Evolutionary conservation across 2,329 filamentous ascomycete genomes (phyloP), one percentile per base, ranked within the genome.

Genomic region (Verticillium dahliae): DNA sequence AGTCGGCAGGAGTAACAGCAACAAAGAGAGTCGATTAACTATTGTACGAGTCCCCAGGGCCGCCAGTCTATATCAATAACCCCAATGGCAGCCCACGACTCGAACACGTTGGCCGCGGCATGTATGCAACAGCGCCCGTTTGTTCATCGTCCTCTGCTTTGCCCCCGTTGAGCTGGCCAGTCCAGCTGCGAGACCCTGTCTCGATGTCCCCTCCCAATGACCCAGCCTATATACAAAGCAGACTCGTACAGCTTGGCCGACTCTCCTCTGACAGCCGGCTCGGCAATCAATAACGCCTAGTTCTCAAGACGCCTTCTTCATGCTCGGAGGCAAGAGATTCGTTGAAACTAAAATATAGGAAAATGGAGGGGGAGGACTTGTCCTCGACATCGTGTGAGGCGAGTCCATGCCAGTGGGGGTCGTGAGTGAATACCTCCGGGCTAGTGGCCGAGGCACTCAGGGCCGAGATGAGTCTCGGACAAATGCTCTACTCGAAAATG

Each of bases 281-380:
- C 18, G 54, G 27, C 54, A 56, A 56, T 56, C 33, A 52, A 45
- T 33, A 59, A 59, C 58, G 41, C 58, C 58, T 37, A 22, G 27
- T 37, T 59, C 58, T 59, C 58, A 34, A 35, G 58, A 59, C 58
- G 58, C 58, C 58, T 18, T 59, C 41, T 59, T 59, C 58, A 59
- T 59, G 58, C 58, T 34, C 35, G 31, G 41, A 31, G 33, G 33
- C 54, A 56, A 56, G 54, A 56, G 54, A 56, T 34, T 34, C 33
- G 13, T 56, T 56, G 54, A 56, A 35, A 34, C 15, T 52, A 34
- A 22, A 56, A 56, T 27, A 4, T 34, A 35, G 54, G 33, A 56
- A 56, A 56, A n/a, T 18, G 54, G 27, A 27, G 27, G 54, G 13
- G 27, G 13, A 56, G 33, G 18, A 15, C n/a, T 22, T 18, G 22